Percentiles rank a stretch among this genome's conserved stretches.
phyloP scores from a whole-genome alignment of 805 yeast genomes.

The Barnettozyma botsteinii region DNA sequence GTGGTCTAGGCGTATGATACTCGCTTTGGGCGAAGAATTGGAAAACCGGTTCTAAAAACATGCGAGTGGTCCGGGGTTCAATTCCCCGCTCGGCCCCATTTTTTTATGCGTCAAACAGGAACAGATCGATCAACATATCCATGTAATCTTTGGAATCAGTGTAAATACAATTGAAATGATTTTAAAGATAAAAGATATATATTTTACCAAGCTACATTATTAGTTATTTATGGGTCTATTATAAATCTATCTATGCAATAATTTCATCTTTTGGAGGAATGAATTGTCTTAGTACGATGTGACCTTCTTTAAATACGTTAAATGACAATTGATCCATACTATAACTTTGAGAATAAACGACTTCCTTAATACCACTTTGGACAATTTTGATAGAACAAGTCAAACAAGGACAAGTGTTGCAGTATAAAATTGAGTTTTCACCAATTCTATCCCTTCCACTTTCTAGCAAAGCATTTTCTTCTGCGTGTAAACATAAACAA shows the following conservation, averaged over 20 bases:
- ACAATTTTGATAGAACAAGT: constrained; percentile 95
- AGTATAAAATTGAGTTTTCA: constrained; percentile 60
- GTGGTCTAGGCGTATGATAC: constrained; percentile 24
- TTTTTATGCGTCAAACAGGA: no score
- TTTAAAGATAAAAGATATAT: no score
- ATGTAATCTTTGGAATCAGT: not conserved
- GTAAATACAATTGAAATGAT: no score
- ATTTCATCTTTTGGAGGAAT: constrained; percentile 25
- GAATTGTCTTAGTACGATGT: constrained; percentile 63
- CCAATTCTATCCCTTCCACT: constrained; percentile 88
- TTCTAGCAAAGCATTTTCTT: constrained; percentile 91
- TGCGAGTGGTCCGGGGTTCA: constrained; percentile 2
- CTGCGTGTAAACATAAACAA: constrained; percentile 94
- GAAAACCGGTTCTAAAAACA: not conserved
- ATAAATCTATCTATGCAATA: constrained; percentile 8
- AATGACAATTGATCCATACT: constrained; percentile 84
- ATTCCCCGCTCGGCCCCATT: constrained; percentile 1
- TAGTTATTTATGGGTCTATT: no score
- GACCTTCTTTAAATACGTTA: constrained; percentile 66
- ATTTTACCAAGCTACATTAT: no score
- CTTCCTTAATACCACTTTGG: constrained; percentile 86
- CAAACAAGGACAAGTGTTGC: constrained; percentile 96
- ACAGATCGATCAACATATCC: no score
- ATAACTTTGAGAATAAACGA: constrained; percentile 87
- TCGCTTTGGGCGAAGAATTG: constrained; percentile 18